Evolutionary conservation across 2,329 filamentous ascomycete species (phyloP).

Genomic region (Fusarium mangiferae): DNA sequence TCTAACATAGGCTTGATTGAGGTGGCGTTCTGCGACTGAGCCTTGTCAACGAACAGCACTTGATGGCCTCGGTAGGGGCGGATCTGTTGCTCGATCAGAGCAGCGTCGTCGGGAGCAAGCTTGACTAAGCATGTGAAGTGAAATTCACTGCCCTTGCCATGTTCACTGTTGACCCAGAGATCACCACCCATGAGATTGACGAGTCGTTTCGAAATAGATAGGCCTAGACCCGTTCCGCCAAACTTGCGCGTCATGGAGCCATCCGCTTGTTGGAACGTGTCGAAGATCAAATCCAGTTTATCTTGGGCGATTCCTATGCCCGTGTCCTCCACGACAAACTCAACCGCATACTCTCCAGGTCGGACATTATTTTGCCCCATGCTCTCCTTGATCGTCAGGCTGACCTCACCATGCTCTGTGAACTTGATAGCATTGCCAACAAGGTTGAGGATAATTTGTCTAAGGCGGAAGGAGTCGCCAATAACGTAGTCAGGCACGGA

Average conservation of each 20-base stretch:
- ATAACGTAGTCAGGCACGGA: constrained; percentile 95
- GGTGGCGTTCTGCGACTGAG: constrained; percentile 79
- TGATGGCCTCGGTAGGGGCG: constrained; percentile 92
- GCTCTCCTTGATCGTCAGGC: constrained; percentile 83
- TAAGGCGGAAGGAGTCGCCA: constrained; percentile 93
- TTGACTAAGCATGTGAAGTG: constrained; percentile 96
- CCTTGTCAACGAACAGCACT: constrained; percentile 94
- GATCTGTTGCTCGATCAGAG: constrained; percentile 82
- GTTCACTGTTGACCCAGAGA: constrained; percentile 94
- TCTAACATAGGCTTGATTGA: constrained; percentile 82
- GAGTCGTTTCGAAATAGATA: constrained; percentile 94
- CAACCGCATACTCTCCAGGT: constrained; percentile 86
- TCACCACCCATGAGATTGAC: constrained; percentile 97
- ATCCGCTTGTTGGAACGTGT: constrained; percentile 98
- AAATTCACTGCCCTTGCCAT: constrained; percentile 91
- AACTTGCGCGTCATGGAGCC: constrained; percentile 97
- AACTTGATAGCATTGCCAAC: constrained; percentile 99
- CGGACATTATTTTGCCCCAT: constrained; percentile 71
- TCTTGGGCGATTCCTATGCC: constrained; percentile 96
- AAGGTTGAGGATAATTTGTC: constrained; percentile 96
- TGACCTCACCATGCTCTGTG: constrained; percentile 95
- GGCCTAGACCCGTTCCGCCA: constrained; percentile 89
- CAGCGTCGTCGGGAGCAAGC: constrained; percentile 81
- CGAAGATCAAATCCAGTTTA: constrained; percentile 96
- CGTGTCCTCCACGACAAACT: constrained; percentile 95